Conservation (phyloP, 257 asterid species). For the Echites panduratus region DNA sequence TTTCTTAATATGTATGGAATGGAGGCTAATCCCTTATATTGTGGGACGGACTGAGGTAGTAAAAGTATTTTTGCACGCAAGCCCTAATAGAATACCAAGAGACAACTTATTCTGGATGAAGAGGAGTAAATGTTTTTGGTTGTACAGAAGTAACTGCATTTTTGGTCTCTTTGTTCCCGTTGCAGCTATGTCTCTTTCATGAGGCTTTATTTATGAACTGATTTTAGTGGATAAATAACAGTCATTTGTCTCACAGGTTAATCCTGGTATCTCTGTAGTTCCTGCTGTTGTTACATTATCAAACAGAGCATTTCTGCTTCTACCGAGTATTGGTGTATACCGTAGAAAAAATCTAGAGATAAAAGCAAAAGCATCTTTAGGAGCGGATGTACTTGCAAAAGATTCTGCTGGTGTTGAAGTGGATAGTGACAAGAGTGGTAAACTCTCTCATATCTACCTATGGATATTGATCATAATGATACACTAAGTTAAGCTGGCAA, state of each 20-base stretch:
- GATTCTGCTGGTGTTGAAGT: slow-evolving; percentile 37
- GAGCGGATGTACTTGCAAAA: slow-evolving; percentile 42
- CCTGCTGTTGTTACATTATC: slow-evolving; percentile 22
- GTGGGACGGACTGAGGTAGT: too few relatives aligned
- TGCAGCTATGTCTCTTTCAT: neutral
- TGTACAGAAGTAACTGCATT: neutral
- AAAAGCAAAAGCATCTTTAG: slow-evolving; percentile 44
- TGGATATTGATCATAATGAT: neutral
- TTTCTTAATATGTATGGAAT: too few relatives aligned
- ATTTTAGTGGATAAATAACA: slow-evolving; percentile 9
- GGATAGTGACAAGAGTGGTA: slow-evolving; percentile 40
- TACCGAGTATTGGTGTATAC: slow-evolving; percentile 17
- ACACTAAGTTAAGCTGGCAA: neutral
- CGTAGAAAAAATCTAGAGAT: slow-evolving; percentile 20
- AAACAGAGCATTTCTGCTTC: slow-evolving; percentile 17
- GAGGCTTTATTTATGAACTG: neutral
- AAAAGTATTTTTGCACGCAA: neutral
- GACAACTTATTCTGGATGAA: neutral
- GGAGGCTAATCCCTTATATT: too few relatives aligned
- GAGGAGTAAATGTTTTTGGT: neutral
- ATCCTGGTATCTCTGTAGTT: slow-evolving; percentile 25
- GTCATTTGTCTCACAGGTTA: slow-evolving; percentile 35
- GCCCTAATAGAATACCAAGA: neutral
- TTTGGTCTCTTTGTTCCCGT: neutral
- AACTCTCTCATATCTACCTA: slow-evolving; percentile 2